These are phyloP conservation scores for Rhizopus delemar DNA, from an alignment of 371 early-diverging fungal species.

Conservation along the genomic window DNA sequence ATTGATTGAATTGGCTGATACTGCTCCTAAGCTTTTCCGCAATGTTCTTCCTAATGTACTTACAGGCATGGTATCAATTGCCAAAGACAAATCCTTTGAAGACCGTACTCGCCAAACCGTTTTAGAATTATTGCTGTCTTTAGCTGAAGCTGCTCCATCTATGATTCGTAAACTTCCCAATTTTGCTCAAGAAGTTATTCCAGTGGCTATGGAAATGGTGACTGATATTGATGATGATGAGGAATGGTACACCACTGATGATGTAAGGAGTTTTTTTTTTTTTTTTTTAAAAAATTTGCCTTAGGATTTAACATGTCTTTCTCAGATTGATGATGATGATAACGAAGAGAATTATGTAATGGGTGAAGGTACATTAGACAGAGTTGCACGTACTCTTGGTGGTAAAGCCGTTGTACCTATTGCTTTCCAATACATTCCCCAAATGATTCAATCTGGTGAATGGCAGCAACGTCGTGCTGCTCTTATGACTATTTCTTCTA, in stretches of 20 bases:
- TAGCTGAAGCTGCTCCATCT: slow-evolving; percentile 84
- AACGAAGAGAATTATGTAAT: slow-evolving; percentile 83
- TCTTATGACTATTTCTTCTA: slow-evolving; percentile 90
- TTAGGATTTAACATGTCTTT: background rate
- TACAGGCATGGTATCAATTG: slow-evolving; percentile 71
- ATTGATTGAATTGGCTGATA: slow-evolving; percentile 88
- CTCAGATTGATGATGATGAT: slow-evolving; percentile 84
- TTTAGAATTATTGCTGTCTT: slow-evolving; percentile 85
- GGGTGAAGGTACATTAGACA: slow-evolving; percentile 95
- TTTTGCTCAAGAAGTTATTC: slow-evolving; percentile 76
- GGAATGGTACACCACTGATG: slow-evolving; percentile 87
- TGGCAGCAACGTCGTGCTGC: slow-evolving; percentile 95
- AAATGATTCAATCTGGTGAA: slow-evolving; percentile 81
- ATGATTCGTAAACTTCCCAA: slow-evolving; percentile 83
- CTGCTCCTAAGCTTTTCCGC: slow-evolving; percentile 77
- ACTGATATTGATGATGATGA: slow-evolving; percentile 86
- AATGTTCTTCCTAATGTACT: slow-evolving; percentile 72
- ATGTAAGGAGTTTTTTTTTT: slow-evolving; percentile 47
- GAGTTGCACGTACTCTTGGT: slow-evolving; percentile 86
- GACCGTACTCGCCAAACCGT: slow-evolving; percentile 82
- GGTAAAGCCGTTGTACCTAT: slow-evolving; percentile 88
- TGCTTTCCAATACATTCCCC: slow-evolving; percentile 86
- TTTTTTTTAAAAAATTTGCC: background rate
- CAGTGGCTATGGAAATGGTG: slow-evolving; percentile 91
- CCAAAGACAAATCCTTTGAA: slow-evolving; percentile 76